A percentile compares a stretch with the other conserved stretches of the same genome.
These are phyloP conservation scores for Botrytis byssoidea DNA, from an alignment of 2,329 filamentous ascomycete species.

Conservation along the genomic window DNA sequence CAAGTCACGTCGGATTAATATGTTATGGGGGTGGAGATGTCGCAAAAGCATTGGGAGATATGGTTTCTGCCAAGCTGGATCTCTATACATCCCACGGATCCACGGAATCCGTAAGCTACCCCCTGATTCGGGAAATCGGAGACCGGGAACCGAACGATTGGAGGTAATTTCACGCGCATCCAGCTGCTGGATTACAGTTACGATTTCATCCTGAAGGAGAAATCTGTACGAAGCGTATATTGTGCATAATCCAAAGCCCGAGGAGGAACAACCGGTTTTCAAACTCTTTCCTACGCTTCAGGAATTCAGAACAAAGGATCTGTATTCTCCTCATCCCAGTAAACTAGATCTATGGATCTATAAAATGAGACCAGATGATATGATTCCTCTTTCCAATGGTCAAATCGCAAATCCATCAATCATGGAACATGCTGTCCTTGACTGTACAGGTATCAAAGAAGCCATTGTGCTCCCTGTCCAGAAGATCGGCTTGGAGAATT, in stretches of 20 bases:
- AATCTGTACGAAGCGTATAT: constrained; percentile 17
- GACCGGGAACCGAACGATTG: not conserved
- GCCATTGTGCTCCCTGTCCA: constrained; percentile 31
- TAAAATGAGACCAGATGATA: constrained; percentile 20
- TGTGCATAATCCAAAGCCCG: not conserved
- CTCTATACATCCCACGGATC: not conserved
- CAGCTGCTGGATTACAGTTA: not conserved
- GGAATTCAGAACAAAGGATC: constrained; percentile 6
- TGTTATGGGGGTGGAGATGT: constrained; percentile 15
- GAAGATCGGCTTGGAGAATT: constrained; percentile 1
- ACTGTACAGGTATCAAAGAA: constrained; percentile 37
- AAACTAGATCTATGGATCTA: constrained; percentile 21
- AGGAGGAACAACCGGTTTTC: not conserved
- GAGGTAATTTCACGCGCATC: not conserved
- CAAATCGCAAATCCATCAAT: constrained; percentile 9
- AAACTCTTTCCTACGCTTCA: constrained; percentile 5
- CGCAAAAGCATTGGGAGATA: constrained; percentile 3
- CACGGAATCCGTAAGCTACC: not conserved
- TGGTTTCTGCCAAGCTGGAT: not conserved
- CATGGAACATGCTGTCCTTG: not conserved
- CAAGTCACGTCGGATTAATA: not conserved
- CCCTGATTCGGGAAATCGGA: not conserved
- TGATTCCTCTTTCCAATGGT: constrained; percentile 13
- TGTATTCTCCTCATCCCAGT: constrained; percentile 19
- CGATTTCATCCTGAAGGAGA: not conserved